Evolutionary conservation across 2,329 filamentous ascomycete species (phyloP).

Genomic region (Cordyceps cateniannulata): DNA sequence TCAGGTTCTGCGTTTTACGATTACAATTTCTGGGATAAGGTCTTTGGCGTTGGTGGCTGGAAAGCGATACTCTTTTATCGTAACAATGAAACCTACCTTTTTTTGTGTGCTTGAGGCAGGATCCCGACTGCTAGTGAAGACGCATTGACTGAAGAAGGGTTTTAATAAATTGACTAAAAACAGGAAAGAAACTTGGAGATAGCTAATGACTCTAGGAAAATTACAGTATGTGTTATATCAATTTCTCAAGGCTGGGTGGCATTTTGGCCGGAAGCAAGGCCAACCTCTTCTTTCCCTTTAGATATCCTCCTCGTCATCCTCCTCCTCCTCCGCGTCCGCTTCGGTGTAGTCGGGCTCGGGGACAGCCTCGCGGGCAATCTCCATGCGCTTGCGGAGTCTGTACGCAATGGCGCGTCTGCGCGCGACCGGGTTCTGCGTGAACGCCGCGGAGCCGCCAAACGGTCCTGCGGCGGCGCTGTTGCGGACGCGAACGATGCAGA

Average conservation of each 20-base stretch:
- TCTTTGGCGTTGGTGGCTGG: slow-evolving; percentile 5
- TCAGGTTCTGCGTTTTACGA: neutral
- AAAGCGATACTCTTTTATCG: neutral
- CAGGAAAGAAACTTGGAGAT: neutral
- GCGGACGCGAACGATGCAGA: slow-evolving; percentile 59
- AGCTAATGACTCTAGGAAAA: neutral
- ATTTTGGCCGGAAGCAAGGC: neutral
- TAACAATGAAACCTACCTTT: neutral
- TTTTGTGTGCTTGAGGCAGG: neutral
- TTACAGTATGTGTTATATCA: neutral
- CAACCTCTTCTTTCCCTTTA: neutral
- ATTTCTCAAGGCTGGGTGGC: neutral
- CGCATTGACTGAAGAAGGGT: neutral
- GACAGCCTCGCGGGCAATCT: slow-evolving; percentile 20
- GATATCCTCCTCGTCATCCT: slow-evolving; percentile 1
- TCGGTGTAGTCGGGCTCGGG: neutral
- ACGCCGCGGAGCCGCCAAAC: slow-evolving; percentile 60
- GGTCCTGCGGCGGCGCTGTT: slow-evolving; percentile 57
- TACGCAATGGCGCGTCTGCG: slow-evolving; percentile 9
- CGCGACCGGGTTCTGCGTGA: slow-evolving; percentile 44
- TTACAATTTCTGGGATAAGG: neutral
- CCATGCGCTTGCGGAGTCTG: slow-evolving; percentile 26
- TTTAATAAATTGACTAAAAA: neutral
- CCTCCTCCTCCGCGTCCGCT: slow-evolving; percentile 6
- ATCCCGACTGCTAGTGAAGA: neutral